Base-by-base conservation (phyloP, 192 early-diverging fungal genomes). In the Obelidium mucronatum region DNA sequence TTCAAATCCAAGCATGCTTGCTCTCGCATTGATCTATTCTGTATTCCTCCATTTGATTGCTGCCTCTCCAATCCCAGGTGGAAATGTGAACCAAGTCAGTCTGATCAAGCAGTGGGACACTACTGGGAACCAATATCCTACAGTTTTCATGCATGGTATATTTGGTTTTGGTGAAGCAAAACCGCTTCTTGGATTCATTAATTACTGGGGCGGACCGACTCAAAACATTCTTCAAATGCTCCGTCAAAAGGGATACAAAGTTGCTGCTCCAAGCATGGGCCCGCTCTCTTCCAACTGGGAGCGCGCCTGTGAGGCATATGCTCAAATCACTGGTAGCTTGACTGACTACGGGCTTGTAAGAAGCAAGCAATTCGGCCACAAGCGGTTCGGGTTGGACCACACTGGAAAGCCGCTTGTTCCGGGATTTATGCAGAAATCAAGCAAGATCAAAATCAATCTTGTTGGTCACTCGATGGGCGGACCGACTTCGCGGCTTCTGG, bases 231-330 rank as follows among this genome's bases (percentile, higher is more conserved):
- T 74, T 0, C 52, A 53, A n/a, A 34, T 0, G 0, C 71, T 75
- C 15, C 78, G 78, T 15, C 30, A 1, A 2, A 22, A 51, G 28
- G 78, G 78, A n/a, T 67, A 75, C 72, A 53, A 15, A 0, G 69
- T 79, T 34, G 15, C 35, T 39, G 36, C 60, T 26, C 72, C 78
- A n/a, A 3, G 6, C 39, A 75, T 79, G 61, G 76, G 76, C 1
- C 70, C 76, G 17, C 17, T 67, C 13, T 78, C 76, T 3, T 75
- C 70, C 28, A 75, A 75, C 63, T 79, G 70, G 70, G 72, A 74
- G 56, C 78, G 78, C 71, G 78, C 78, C 1, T 79, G 78, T 63
- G 78, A 79, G 44, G 61, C 73, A 6, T 79, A 66, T 63, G 78
- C 78, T 31, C 78, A 79, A 40, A 51, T 79, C 34, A 65, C 48